phyloP scores from a whole-genome alignment of 495 filamentous ascomycete species.

The Neurospora sp. region DNA sequence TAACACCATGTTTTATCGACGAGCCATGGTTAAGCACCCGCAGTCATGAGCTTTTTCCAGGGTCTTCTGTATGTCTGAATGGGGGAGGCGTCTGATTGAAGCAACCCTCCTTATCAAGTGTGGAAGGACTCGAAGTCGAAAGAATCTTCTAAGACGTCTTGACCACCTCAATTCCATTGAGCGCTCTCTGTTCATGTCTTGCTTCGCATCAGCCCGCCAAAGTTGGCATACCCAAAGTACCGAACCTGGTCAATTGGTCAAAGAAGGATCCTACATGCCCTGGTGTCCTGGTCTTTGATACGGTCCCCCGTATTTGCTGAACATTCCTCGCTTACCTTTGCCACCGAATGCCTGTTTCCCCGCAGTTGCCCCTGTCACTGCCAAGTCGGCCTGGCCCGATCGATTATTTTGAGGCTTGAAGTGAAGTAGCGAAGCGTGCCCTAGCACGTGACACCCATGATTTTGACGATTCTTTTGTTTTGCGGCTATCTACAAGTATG shows the following conservation, averaged over 20 bases:
- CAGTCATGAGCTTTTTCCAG: background rate
- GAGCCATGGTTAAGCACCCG: background rate
- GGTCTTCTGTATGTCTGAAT: background rate
- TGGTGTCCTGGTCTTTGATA: background rate
- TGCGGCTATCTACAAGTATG: too few relatives aligned
- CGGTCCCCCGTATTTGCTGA: background rate
- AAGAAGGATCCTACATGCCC: background rate
- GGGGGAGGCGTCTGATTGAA: background rate
- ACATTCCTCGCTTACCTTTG: too few relatives aligned
- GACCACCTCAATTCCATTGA: background rate
- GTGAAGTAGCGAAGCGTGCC: background rate
- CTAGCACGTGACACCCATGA: too few relatives aligned
- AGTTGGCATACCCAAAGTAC: background rate
- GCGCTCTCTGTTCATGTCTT: background rate
- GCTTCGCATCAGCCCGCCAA: background rate
- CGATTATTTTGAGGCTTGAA: too few relatives aligned
- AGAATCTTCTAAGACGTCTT: background rate
- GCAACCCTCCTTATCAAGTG: background rate
- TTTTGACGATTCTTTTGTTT: too few relatives aligned
- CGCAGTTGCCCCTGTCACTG: too few relatives aligned
- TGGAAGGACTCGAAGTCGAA: background rate
- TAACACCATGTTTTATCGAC: background rate
- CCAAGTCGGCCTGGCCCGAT: too few relatives aligned
- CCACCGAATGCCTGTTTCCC: too few relatives aligned
- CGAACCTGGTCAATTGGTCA: background rate